Conservation (phyloP, 139 green algal species). For the Marvania coccoides region DNA sequence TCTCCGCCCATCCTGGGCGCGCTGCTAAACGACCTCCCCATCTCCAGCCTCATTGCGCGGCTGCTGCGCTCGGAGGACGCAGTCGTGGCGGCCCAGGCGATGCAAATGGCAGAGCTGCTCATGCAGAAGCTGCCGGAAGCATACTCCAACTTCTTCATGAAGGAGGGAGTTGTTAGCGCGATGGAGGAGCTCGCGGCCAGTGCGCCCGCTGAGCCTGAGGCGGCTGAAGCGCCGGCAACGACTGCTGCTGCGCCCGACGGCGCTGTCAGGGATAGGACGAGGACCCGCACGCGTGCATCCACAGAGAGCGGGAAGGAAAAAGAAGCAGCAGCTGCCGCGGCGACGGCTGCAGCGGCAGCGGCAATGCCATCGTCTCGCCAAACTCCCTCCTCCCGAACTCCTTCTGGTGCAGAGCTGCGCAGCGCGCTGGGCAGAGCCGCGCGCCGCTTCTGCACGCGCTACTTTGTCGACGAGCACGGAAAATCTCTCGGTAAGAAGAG, state of each 20-base stretch:
- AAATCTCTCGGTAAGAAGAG: not conserved
- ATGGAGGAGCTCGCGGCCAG: conserved; percentile 70
- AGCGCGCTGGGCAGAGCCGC: conserved; percentile 14
- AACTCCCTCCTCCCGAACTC: not conserved
- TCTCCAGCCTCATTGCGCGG: conserved; percentile 72
- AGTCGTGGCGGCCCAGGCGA: conserved; percentile 20
- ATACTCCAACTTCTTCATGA: conserved; percentile 62
- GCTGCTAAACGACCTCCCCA: conserved; percentile 56
- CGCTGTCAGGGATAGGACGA: not conserved
- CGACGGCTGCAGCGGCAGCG: not conserved
- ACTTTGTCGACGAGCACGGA: conserved; percentile 23
- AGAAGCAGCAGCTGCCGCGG: not conserved
- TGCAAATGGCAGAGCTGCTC: conserved; percentile 76
- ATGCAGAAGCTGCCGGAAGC: conserved; percentile 81
- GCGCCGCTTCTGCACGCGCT: conserved; percentile 23
- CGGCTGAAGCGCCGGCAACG: not conserved
- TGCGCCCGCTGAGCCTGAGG: not conserved
- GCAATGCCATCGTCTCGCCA: not conserved
- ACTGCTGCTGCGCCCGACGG: not conserved
- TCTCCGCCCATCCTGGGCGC: conserved; percentile 42
- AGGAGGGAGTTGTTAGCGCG: conserved; percentile 86
- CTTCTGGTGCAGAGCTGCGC: conserved; percentile 13
- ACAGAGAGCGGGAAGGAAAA: not conserved
- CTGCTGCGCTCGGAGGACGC: conserved; percentile 69
- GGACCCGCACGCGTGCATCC: not conserved